These are phyloP conservation scores for Pharus latifolius DNA, from an alignment of 176 grass and related monocot genomes.

Conservation along the genomic window DNA sequence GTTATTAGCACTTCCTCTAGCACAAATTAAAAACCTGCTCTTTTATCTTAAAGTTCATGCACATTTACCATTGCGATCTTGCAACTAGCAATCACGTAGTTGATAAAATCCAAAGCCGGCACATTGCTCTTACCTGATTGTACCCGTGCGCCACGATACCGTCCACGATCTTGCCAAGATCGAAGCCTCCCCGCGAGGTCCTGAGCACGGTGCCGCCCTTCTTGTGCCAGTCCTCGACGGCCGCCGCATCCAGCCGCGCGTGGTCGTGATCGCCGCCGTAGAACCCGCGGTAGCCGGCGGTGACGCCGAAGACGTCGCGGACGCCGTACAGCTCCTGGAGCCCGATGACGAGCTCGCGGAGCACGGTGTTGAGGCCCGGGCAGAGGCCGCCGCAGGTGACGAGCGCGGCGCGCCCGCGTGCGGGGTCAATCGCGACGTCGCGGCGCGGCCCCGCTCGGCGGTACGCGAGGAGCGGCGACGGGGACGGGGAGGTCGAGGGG, in stretches of 20 bases:
- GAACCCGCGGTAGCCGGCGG: slow-evolving; percentile 74
- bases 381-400: slow-evolving; percentile 91
- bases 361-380: slow-evolving; percentile 85
- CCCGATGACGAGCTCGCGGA: slow-evolving; percentile 75
- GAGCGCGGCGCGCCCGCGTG: slow-evolving; percentile 53
- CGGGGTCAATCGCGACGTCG: slow-evolving; percentile 37
- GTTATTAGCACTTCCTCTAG: too few species aligned
- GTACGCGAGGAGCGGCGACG: slow-evolving; percentile 45
- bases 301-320: slow-evolving; percentile 58
- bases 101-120: background rate
- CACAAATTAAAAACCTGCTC: too few species aligned
- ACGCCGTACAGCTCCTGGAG: slow-evolving; percentile 80
- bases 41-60: too few species aligned
- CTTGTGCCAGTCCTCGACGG: slow-evolving; percentile 77
- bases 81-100: background rate
- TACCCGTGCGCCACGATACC: slow-evolving; percentile 62
- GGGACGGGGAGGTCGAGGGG: background rate
- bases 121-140: slow-evolving; percentile 43
- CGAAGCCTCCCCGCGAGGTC: slow-evolving; percentile 76
- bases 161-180: slow-evolving; percentile 73
- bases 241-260: slow-evolving; percentile 31
- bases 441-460: slow-evolving; percentile 61
- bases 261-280: slow-evolving; percentile 52
- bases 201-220: slow-evolving; percentile 70
- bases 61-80: background rate